A percentile compares a stretch with the other conserved stretches of the same genome.
Evolutionary conservation across 306 rosid species (phyloP).

Genomic region (Vigna angularis): DNA sequence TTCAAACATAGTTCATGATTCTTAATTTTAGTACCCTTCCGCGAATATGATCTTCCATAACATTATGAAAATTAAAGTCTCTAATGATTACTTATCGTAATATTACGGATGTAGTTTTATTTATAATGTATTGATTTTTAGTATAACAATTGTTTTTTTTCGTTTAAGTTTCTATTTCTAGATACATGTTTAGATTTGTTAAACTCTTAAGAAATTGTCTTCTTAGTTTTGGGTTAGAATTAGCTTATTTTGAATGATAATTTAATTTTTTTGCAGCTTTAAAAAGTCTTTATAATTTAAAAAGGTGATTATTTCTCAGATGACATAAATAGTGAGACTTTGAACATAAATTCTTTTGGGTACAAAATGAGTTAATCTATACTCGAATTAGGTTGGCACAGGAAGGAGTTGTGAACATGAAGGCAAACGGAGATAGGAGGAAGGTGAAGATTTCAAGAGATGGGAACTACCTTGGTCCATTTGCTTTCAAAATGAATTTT

Average conservation of each 20-base stretch:
- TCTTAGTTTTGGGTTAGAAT: background rate
- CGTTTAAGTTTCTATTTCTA: background rate
- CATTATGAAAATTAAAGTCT: background rate
- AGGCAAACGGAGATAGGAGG: constrained; percentile 40
- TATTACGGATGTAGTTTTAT: background rate
- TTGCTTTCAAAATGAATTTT: constrained; percentile 68
- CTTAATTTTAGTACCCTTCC: too few relatives aligned
- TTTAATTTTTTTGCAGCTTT: background rate
- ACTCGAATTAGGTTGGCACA: constrained; percentile 36
- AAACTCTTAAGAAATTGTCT: background rate
- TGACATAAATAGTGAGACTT: background rate
- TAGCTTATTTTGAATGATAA: constrained; percentile 7
- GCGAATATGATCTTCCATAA: too few relatives aligned
- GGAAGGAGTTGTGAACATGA: constrained; percentile 48
- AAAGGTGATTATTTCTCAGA: background rate
- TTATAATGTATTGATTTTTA: background rate
- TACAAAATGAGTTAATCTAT: background rate
- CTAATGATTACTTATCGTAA: background rate
- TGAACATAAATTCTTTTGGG: constrained; percentile 10
- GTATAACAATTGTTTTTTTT: background rate
- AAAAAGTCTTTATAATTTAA: background rate
- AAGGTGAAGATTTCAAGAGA: constrained; percentile 71
- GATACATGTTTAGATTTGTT: background rate
- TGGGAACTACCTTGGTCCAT: constrained; percentile 71
- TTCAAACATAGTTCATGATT: too few relatives aligned